Base-by-base conservation (phyloP, 257 asterid species). In the Orobanche coerulescens region DNA sequence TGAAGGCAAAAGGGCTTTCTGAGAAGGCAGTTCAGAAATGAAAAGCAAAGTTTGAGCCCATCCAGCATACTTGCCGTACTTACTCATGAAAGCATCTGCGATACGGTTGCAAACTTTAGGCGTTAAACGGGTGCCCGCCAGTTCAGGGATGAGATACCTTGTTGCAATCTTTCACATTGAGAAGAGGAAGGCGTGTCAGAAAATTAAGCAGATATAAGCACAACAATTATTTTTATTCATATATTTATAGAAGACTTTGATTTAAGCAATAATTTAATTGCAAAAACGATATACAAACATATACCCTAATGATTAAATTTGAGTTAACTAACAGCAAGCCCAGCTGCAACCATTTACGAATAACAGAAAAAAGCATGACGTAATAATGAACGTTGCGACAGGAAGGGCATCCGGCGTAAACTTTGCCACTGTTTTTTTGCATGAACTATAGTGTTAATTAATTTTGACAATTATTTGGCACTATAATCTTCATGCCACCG, bases 41-140 rank as follows among this genome's bases (percentile, higher is more conserved):
- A 93, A 93, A 16, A 93, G 96, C 58, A 93, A 84, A 57, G 97
- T 93, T 60, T 93, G 98, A 5, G 98, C 98, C 98, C 98, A 93
- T n/a, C 98, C 98, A 5, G 98, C 98, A 75, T 82, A 93, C 70
- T 81, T 85, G 33, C 98, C 98, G 53, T 93, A 93, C 73, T 81
- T 93, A 55, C 79, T 78, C 75, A 89, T 84, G 44, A 93, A 93
- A 58, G 95, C 97, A 73, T 89, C 88, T 0, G 94, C 78, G 23
- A 93, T 97, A 1, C 75, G 86, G 51, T n/a, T 67, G 78, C 76
- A 66, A 47, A 73, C 68, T 71, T 68, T 81, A 28, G 91, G 83
- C 2, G 96, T 86, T 69, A 89, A 67, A 30, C 81, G 76, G 43
- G 88, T 75, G 57, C 97, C 97, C 11, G 94, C 88, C 67, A 89